Base-by-base conservation (phyloP, 2,329 filamentous ascomycete species). In the Geosmithia morbida region DNA sequence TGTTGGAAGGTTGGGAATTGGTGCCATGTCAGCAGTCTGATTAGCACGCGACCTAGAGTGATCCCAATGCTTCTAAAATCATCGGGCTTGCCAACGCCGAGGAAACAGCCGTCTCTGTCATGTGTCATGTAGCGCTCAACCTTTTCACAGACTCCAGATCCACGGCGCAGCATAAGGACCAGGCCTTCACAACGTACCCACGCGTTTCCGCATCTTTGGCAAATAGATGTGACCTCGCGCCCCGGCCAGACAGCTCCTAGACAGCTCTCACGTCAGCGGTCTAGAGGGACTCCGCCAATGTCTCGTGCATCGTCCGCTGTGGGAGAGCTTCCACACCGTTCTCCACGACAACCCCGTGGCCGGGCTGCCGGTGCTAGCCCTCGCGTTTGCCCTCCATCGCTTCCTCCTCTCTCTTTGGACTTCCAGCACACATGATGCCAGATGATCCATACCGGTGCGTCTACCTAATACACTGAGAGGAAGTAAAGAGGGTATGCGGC, bases 391-490 rank as follows among this genome's bases (percentile, higher is more conserved):
- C 1, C 61, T 73, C 16, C 51, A 56, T 3, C 62, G 57, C 0
- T 51, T 72, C 1, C 68, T 73, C 46, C 52, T 66, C 8, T 66
- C 8, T 39, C 39, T 8, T 40, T 47, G 16, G 46, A 47, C 17
- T 47, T 59, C 51, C 52, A 74, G 1, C 70, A 73, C 50, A 65
- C 55, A 1, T 65, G 71, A 50, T 71, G 67, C 55, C 51, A 62
- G 13, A 54, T 72, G 17, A 61, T 71, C 41, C 67, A 73, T 51
- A 66, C 68, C 47, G 68, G 68, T 71, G 52, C 51, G 51, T 55
- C 11, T 6, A 30, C 29, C 29, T 30, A 30, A n/a, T n/a, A n/a
- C n/a, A n/a, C n/a, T n/a, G 29, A 30, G 29, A 6, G 6, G 29
- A 30, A 11, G 11, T 30, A 7, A 30, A 11, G 6, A 11, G 11